These are phyloP conservation scores for Cystobasidiaceae sp. DNA, from an alignment of 1,284 basidiomycete genomes.

Conservation along the genomic window DNA sequence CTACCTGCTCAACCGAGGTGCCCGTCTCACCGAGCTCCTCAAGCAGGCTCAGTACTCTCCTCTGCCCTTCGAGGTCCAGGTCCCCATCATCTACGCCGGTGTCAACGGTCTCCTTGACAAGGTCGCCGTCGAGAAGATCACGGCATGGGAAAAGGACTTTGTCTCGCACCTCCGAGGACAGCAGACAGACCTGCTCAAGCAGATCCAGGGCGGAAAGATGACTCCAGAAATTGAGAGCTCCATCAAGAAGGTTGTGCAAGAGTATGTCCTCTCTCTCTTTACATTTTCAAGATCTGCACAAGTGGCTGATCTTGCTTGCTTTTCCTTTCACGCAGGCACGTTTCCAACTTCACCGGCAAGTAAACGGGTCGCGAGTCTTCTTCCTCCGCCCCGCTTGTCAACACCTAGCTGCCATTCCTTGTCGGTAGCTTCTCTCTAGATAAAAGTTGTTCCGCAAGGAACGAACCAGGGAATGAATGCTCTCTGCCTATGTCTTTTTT, in stretches of 20 bases:
- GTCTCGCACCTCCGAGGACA: conserved; percentile 51
- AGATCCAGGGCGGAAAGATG: conserved; percentile 56
- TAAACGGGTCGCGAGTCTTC: background rate
- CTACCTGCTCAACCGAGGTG: conserved; percentile 82
- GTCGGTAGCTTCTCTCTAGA: too few species aligned
- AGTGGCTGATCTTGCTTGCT: background rate
- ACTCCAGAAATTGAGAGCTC: conserved; percentile 46
- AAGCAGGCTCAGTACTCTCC: conserved; percentile 96
- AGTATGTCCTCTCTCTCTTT: background rate
- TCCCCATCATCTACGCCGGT: conserved; percentile 98
- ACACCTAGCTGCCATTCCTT: too few species aligned
- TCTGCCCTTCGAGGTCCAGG: conserved; percentile 82
- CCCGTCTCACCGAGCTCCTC: conserved; percentile 95
- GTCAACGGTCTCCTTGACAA: conserved; percentile 86
- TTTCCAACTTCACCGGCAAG: conserved; percentile 5
- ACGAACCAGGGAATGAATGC: too few species aligned
- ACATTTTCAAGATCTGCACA: background rate
- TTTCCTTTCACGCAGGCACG: too few species aligned
- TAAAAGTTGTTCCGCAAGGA: too few species aligned
- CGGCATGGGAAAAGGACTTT: conserved; percentile 58
- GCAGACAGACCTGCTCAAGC: conserved; percentile 46
- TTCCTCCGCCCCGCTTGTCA: too few species aligned
- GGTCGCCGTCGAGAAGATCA: conserved; percentile 90
- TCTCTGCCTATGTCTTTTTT: too few species aligned
- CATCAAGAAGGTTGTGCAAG: conserved; percentile 37